Conservation (phyloP, 2,329 filamentous ascomycete species). For the Ilyonectria robusta region DNA sequence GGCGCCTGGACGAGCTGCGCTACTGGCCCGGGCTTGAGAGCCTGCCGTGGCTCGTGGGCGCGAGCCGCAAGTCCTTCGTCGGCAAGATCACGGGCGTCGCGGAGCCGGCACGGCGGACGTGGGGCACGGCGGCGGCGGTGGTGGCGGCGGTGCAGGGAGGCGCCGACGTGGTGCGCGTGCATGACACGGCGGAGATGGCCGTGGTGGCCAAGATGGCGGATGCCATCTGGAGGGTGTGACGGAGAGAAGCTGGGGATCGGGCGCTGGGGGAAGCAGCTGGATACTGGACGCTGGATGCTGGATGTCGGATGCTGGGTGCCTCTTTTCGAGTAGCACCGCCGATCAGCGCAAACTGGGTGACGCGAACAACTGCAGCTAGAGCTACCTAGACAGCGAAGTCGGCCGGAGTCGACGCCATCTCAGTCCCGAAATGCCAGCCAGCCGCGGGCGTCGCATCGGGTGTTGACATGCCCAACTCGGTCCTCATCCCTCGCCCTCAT, state of each 20-base stretch:
- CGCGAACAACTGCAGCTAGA: constrained; percentile 7
- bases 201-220: constrained; percentile 90
- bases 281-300: neutral
- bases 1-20: constrained; percentile 75
- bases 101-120: constrained; percentile 78
- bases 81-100: constrained; percentile 84
- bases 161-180: constrained; percentile 92
- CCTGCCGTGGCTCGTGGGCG: constrained; percentile 90
- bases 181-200: constrained; percentile 90
- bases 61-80: constrained; percentile 91
- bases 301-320: neutral
- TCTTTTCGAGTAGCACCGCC: neutral
- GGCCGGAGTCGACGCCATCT: neutral
- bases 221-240: constrained; percentile 82
- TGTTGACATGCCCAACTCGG: constrained; percentile 6
- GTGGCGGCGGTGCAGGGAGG: constrained; percentile 88
- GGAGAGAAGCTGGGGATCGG: neutral
- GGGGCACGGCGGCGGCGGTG: constrained; percentile 91
- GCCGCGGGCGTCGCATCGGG: constrained; percentile 2
- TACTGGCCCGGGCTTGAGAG: constrained; percentile 75
- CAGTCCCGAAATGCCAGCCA: neutral
- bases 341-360: neutral
- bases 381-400: constrained; percentile 3
- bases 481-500: neutral
- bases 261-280: neutral